Percentiles rank a stretch among this genome's conserved stretches.
Evolutionary conservation across 495 filamentous ascomycete genomes (phyloP).

Genomic region (Cercophora scortea): DNA sequence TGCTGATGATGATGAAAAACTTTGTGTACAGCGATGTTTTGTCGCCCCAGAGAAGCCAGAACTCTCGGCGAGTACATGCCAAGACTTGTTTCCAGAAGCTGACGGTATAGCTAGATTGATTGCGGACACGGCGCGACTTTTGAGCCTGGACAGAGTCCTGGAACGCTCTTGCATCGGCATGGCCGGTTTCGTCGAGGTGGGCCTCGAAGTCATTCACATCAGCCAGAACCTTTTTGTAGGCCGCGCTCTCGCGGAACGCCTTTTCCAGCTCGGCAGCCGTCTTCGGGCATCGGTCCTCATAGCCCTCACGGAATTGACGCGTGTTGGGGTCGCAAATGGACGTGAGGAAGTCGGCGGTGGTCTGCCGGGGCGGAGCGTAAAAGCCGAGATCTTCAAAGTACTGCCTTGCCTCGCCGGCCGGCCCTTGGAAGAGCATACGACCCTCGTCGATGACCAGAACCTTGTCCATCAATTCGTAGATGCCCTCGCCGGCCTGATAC

Average conservation of each 20-base stretch:
- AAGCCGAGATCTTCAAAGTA: conserved; percentile 59
- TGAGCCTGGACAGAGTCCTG: conserved; percentile 39
- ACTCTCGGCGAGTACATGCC: conserved; percentile 45
- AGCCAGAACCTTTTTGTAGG: conserved; percentile 39
- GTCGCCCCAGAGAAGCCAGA: conserved; percentile 54
- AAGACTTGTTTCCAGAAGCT: conserved; percentile 51
- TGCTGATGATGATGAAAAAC: conserved; percentile 49
- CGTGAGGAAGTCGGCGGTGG: conserved; percentile 65
- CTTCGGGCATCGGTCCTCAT: conserved; percentile 56
- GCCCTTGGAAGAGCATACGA: conserved; percentile 61
- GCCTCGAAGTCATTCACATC: conserved; percentile 43
- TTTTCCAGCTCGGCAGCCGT: conserved; percentile 63
- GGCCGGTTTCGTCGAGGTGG: conserved; percentile 21
- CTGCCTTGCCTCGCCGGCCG: conserved; percentile 45
- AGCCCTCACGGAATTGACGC: conserved; percentile 52
- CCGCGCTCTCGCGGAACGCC: conserved; percentile 48
- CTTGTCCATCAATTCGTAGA: conserved; percentile 75
- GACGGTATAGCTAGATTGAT: conserved; percentile 48
- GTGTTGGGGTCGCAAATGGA: conserved; percentile 62
- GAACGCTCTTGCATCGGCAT: conserved; percentile 39
- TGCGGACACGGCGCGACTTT: conserved; percentile 25
- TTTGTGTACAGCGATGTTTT: conserved; percentile 54
- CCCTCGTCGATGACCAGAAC: conserved; percentile 60
- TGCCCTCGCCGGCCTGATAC: conserved; percentile 77
- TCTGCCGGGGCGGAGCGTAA: conserved; percentile 45